phyloP scores from a whole-genome alignment of 345 rosid genomes.

The Abelmoschus esculentus region DNA sequence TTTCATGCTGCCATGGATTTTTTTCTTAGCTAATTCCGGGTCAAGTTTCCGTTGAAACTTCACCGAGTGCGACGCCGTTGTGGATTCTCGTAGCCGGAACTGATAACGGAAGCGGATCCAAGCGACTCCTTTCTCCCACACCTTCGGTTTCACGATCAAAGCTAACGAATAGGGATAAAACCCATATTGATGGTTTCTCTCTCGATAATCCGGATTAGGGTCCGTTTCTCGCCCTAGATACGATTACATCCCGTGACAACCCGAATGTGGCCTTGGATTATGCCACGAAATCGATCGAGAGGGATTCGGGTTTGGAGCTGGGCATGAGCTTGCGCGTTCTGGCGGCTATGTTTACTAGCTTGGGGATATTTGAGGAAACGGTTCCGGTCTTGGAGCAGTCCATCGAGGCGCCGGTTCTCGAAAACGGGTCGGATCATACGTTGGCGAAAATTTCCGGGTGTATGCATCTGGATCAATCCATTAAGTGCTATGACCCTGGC shows the following conservation, averaged over 20 bases:
- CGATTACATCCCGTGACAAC: constrained; percentile 82
- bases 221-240: constrained; percentile 87
- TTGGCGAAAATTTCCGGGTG: no score
- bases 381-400: no score
- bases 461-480: no score
- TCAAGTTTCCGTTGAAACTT: constrained; percentile 21
- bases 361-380: constrained; percentile 18
- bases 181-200: constrained; percentile 46
- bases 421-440: no score
- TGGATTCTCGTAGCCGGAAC: constrained; percentile 9
- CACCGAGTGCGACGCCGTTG: constrained; percentile 21
- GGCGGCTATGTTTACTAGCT: constrained; percentile 36
- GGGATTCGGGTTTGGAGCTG: constrained; percentile 28
- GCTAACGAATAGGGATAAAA: constrained; percentile 16
- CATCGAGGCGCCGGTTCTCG: no score
- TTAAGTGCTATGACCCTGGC: no score
- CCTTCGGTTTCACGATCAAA: constrained; percentile 15
- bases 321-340: constrained; percentile 38
- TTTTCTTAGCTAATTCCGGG: constrained; percentile 23
- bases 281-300: constrained; percentile 34
- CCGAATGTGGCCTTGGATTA: constrained; percentile 72
- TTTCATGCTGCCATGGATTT: background rate
- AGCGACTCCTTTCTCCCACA: constrained; percentile 21
- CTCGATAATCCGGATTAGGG: constrained; percentile 97
- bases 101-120: constrained; percentile 7